phyloP scores from a whole-genome alignment of 1,284 basidiomycete species.

The Cryptococcus depauperatus region DNA sequence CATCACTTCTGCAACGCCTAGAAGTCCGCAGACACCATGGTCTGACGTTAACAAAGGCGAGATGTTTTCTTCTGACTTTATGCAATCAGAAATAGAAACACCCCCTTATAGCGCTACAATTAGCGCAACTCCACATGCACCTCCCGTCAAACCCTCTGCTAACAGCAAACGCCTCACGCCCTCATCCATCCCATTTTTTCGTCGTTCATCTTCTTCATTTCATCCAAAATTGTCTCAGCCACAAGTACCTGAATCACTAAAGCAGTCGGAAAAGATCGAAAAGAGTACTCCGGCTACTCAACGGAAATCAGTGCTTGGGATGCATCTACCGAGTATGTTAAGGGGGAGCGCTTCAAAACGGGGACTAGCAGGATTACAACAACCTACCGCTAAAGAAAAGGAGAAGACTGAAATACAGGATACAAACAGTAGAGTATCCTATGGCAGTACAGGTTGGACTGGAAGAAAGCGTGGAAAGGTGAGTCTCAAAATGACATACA shows the following conservation, averaged over 20 bases:
- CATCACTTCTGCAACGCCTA: slow-evolving; percentile 4
- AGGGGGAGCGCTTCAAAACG: slow-evolving; percentile 72
- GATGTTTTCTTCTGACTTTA: slow-evolving; percentile 16
- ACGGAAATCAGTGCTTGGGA: slow-evolving; percentile 44
- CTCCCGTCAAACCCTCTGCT: slow-evolving; percentile 8
- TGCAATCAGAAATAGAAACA: slow-evolving; percentile 9
- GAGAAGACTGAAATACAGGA: slow-evolving; percentile 8
- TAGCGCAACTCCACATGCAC: slow-evolving; percentile 17
- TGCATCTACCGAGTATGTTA: slow-evolving; percentile 70
- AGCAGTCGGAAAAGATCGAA: slow-evolving; percentile 1
- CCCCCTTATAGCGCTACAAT: slow-evolving; percentile 7
- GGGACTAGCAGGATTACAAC: slow-evolving; percentile 45
- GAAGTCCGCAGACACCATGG: slow-evolving; percentile 26
- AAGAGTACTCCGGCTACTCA: slow-evolving; percentile 11
- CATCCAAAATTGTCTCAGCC: not conserved
- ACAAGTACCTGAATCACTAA: slow-evolving; percentile 15
- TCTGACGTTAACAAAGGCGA: slow-evolving; percentile 22
- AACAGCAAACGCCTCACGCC: slow-evolving; percentile 65
- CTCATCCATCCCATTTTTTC: slow-evolving; percentile 91
- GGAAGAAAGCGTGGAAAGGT: slow-evolving; percentile 89
- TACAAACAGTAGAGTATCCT: no score
- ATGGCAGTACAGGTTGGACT: slow-evolving; percentile 78
- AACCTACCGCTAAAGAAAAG: slow-evolving; percentile 6
- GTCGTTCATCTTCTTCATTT: slow-evolving; percentile 82
- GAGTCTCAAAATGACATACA: slow-evolving; percentile 31